These are phyloP conservation scores for Hymenochaete sp. DNA, from an alignment of 1,284 basidiomycete species.

Conservation along the genomic window DNA sequence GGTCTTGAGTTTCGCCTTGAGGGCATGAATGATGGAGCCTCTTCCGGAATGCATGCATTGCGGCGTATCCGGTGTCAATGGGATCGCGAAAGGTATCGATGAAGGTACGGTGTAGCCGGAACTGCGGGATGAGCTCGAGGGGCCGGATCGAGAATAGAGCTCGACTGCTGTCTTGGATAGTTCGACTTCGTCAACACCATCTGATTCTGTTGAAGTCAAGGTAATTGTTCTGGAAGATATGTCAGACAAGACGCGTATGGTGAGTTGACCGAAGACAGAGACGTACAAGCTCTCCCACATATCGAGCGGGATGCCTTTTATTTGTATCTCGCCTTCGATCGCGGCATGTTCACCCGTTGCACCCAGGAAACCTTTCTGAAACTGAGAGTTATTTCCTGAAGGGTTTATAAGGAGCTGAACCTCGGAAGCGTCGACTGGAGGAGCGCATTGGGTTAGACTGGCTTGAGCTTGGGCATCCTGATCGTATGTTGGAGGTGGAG, in stretches of 20 bases:
- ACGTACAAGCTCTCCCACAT: constrained; percentile 63
- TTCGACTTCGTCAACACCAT: constrained; percentile 53
- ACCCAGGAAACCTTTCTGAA: constrained; percentile 74
- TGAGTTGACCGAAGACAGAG: constrained; percentile 11
- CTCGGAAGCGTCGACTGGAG: constrained; percentile 22
- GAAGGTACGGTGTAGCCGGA: constrained; percentile 38
- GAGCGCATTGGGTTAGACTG: neutral
- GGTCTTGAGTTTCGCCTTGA: constrained; percentile 58
- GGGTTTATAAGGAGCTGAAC: constrained; percentile 62
- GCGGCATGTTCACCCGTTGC: constrained; percentile 70
- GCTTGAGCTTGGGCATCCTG: constrained; percentile 4
- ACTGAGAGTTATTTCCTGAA: constrained; percentile 49
- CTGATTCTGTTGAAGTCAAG: constrained; percentile 57
- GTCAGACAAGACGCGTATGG: constrained; percentile 3
- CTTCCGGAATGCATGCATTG: constrained; percentile 65
- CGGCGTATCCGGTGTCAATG: constrained; percentile 62
- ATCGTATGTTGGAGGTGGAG: constrained; percentile 17
- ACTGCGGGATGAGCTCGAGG: constrained; percentile 24
- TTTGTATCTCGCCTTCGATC: constrained; percentile 73
- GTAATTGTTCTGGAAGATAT: constrained; percentile 47
- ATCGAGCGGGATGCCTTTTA: constrained; percentile 53
- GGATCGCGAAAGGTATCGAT: constrained; percentile 67
- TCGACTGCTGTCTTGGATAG: constrained; percentile 46
- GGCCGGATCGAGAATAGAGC: constrained; percentile 35
- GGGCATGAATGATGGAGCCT: constrained; percentile 56